phyloP scores from a whole-genome alignment of 2,329 filamentous ascomycete species.

The Fusarium luffae region DNA sequence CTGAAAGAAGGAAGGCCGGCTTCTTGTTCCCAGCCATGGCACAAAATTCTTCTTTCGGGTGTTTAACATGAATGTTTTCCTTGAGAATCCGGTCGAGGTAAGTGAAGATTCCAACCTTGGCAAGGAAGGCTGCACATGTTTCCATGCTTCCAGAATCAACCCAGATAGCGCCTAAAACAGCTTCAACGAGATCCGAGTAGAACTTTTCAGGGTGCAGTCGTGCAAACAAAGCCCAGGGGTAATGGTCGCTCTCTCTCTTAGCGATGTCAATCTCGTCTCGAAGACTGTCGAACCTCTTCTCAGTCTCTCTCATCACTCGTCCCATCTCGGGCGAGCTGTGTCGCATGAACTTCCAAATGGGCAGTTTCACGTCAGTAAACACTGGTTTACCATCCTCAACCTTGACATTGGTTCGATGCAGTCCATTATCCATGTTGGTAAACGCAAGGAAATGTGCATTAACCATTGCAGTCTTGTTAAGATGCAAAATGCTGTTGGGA shows the following conservation, averaged over 20 bases:
- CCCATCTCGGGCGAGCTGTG: constrained; percentile 63
- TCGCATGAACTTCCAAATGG: constrained; percentile 78
- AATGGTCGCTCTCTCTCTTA: constrained; percentile 63
- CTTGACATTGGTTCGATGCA: constrained; percentile 39
- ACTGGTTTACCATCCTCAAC: constrained; percentile 32
- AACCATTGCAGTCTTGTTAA: constrained; percentile 78
- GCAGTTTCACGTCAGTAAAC: constrained; percentile 45
- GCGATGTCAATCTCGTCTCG: constrained; percentile 61
- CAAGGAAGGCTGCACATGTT: constrained; percentile 69
- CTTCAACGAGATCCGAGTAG: constrained; percentile 86
- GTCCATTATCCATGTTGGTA: constrained; percentile 66
- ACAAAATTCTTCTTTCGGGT: constrained; percentile 77
- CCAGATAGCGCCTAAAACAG: constrained; percentile 83
- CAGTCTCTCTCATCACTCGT: constrained; percentile 56
- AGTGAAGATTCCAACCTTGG: constrained; percentile 71
- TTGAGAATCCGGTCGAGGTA: constrained; percentile 71
- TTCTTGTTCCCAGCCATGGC: constrained; percentile 62
- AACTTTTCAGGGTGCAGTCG: constrained; percentile 77
- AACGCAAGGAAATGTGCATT: constrained; percentile 86
- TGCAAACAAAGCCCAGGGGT: constrained; percentile 82
- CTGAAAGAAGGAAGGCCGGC: constrained; percentile 64
- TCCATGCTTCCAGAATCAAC: constrained; percentile 77
- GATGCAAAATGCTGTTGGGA: constrained; percentile 73
- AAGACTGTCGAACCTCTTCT: constrained; percentile 60
- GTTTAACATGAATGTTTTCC: constrained; percentile 66